Percentiles rank a stretch among this genome's conserved stretches.
Evolutionary conservation across 306 rosid species (phyloP).

Genomic region (Rosa persica): DNA sequence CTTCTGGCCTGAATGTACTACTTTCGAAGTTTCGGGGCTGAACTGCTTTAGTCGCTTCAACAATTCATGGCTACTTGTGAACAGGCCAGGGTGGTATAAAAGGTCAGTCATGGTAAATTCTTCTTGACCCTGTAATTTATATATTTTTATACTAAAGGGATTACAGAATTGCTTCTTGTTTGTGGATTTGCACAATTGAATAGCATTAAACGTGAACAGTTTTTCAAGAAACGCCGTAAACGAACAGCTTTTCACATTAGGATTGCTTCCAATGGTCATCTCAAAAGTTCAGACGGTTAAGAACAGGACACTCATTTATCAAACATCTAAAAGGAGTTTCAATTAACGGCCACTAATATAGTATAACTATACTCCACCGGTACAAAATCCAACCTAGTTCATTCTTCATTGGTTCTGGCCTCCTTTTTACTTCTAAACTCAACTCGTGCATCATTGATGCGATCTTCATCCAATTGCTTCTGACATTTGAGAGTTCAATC

Average conservation of each 20-base stretch:
- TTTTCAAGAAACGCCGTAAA: neutral
- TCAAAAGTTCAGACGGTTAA: neutral
- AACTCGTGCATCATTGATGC: slow-evolving; percentile 24
- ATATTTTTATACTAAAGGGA: too few species aligned
- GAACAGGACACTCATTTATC: neutral
- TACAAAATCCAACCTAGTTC: neutral
- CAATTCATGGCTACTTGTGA: neutral
- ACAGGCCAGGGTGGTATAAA: too few species aligned
- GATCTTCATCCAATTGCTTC: slow-evolving; percentile 61
- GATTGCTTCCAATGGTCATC: neutral
- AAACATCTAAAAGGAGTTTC: neutral
- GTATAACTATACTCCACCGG: neutral
- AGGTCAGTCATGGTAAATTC: too few species aligned
- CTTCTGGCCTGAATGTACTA: too few species aligned
- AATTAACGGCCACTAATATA: neutral
- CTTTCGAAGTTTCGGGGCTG: neutral
- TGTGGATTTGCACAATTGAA: too few species aligned
- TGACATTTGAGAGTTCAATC: slow-evolving; percentile 11
- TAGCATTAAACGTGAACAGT: too few species aligned
- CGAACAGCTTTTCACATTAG: neutral
- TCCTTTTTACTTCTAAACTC: neutral
- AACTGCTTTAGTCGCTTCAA: neutral
- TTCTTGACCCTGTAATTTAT: too few species aligned
- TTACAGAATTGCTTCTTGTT: too few species aligned
- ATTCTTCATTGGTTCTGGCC: neutral